Conservation (phyloP, 2,329 filamentous ascomycete genomes). For the Nigrospora oryzae region DNA sequence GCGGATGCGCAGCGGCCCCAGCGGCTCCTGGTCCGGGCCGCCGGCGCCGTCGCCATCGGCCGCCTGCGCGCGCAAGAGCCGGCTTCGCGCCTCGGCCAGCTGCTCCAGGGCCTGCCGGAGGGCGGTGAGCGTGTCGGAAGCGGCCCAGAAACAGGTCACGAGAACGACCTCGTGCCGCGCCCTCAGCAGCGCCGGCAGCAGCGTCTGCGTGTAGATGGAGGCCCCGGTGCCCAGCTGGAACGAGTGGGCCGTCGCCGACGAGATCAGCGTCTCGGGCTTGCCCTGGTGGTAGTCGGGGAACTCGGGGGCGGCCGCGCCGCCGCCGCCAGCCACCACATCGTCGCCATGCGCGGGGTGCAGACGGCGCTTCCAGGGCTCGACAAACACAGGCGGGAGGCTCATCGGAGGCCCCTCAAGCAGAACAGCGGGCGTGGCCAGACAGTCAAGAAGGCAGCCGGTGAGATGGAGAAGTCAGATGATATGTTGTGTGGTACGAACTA, state of each 20-base stretch:
- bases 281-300: slow-evolving; percentile 39
- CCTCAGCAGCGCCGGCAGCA: slow-evolving; percentile 52
- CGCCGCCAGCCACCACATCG: no score
- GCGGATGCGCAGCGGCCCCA: slow-evolving; percentile 45
- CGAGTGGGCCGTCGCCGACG: slow-evolving; percentile 33
- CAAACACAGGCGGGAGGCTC: no score
- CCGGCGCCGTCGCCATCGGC: slow-evolving; percentile 3
- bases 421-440: no score
- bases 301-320: slow-evolving; percentile 14
- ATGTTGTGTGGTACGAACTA: no score
- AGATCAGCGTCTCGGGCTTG: slow-evolving; percentile 37
- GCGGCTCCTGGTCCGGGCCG: slow-evolving; percentile 2
- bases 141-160: slow-evolving; percentile 77
- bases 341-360: no score
- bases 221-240: slow-evolving; percentile 51
- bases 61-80: slow-evolving; percentile 4
- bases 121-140: slow-evolving; percentile 50
- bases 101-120: slow-evolving; percentile 48
- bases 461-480: no score
- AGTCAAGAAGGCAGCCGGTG: no score
- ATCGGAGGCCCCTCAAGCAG: no score
- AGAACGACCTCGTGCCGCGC: slow-evolving; percentile 61
- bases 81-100: slow-evolving; percentile 41
- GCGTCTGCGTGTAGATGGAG: slow-evolving; percentile 42
- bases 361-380: no score